Evolutionary conservation across 179 eudicot species (phyloP).

Genomic region (Spinacia oleracea): DNA sequence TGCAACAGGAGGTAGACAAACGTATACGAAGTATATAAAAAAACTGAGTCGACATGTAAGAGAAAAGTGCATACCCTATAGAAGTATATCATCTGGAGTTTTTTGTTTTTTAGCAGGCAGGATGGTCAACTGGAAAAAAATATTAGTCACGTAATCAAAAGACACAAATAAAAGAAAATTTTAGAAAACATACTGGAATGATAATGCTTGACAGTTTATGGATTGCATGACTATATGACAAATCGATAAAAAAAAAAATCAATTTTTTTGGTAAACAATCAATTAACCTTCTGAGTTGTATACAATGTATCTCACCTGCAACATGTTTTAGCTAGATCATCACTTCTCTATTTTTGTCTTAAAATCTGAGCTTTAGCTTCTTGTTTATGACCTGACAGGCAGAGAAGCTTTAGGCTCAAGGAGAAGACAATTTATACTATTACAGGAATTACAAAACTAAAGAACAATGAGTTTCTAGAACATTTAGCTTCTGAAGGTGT

Average conservation of each 20-base stretch:
- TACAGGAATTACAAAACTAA: too few relatives aligned
- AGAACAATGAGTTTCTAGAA: too few relatives aligned
- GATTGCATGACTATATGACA: constrained; percentile 20
- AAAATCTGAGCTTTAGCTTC: too few relatives aligned
- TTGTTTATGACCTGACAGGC: too few relatives aligned
- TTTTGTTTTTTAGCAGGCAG: constrained; percentile 33
- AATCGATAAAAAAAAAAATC: constrained; percentile 85
- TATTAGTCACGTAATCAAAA: neutral
- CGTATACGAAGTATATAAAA: neutral
- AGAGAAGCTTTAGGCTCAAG: too few relatives aligned
- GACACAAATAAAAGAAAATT: neutral
- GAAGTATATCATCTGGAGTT: constrained; percentile 76
- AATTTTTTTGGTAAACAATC: too few relatives aligned
- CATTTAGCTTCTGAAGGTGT: too few relatives aligned
- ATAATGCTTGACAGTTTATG: neutral
- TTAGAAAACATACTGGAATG: neutral
- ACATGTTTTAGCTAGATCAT: too few relatives aligned
- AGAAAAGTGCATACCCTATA: constrained; percentile 70
- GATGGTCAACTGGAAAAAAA: constrained; percentile 27
- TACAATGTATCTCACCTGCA: too few relatives aligned
- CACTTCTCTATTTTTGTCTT: too few relatives aligned
- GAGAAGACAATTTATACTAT: too few relatives aligned
- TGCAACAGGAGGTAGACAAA: neutral
- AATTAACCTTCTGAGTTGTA: too few relatives aligned
- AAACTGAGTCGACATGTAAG: constrained; percentile 18